Evolutionary conservation across 108 stramenopile genomes (phyloP).

Genomic region (Conticribra guillardii): DNA sequence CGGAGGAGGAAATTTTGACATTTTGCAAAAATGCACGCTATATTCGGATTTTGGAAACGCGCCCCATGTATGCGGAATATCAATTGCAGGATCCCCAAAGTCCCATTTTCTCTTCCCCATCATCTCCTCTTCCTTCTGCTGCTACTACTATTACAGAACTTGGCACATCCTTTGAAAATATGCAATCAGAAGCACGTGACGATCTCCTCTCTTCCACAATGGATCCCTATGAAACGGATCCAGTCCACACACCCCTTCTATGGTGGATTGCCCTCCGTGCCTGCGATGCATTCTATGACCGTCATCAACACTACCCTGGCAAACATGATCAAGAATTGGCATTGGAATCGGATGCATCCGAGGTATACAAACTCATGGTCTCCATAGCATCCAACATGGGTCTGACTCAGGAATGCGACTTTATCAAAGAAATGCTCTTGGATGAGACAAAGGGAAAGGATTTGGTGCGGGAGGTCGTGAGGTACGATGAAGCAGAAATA

Average conservation of each 20-base stretch:
- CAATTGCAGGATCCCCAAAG: conserved; percentile 38
- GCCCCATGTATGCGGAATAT: conserved; percentile 63
- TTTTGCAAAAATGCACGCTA: conserved; percentile 82
- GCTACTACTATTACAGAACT: conserved; percentile 13
- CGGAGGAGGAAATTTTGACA: conserved; percentile 60
- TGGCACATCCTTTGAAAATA: conserved; percentile 26
- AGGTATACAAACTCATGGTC: conserved; percentile 53
- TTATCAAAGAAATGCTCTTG: conserved; percentile 35
- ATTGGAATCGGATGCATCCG: conserved; percentile 58
- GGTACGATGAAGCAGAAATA: conserved; percentile 90
- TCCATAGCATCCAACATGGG: conserved; percentile 51
- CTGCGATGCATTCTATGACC: conserved; percentile 71
- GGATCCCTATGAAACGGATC: conserved; percentile 75
- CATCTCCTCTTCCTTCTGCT: conserved; percentile 1
- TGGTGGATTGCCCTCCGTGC: conserved; percentile 89
- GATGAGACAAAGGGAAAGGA: conserved; percentile 42
- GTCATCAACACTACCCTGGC: conserved; percentile 79
- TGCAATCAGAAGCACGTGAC: conserved; percentile 40
- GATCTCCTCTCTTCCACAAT: conserved; percentile 54
- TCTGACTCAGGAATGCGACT: conserved; percentile 52
- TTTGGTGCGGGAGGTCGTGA: conserved; percentile 76
- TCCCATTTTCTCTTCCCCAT: conserved; percentile 15
- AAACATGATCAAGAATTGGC: conserved; percentile 52
- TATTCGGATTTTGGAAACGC: conserved; percentile 62
- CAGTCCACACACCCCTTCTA: conserved; percentile 71